phyloP scores from a whole-genome alignment of 306 rosid species.

The Sicyos baderoa region DNA sequence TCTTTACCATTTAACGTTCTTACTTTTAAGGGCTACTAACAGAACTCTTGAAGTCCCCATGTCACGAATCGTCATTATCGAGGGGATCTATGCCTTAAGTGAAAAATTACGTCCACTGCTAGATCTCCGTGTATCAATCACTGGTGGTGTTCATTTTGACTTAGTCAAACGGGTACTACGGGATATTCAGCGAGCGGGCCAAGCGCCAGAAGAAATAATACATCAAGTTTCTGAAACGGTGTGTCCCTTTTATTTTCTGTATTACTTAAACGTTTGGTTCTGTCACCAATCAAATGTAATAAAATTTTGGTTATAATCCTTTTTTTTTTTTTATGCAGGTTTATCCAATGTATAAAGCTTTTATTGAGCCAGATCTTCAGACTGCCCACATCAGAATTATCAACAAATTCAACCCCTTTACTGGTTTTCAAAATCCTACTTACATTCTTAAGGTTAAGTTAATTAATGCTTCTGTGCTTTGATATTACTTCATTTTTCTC shows the following conservation, averaged over 20 bases:
- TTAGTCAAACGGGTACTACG: constrained; percentile 95
- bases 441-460: constrained; percentile 70
- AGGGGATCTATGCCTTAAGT: constrained; percentile 94
- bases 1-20: constrained; percentile 12
- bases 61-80: constrained; percentile 74
- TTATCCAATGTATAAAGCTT: constrained; percentile 98
- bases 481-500: too few species aligned
- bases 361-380: constrained; percentile 96
- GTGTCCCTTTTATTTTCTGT: constrained; percentile 31
- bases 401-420: constrained; percentile 89
- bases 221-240: constrained; percentile 99
- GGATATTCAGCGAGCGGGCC: constrained; percentile 96
- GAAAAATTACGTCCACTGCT: constrained; percentile 76
- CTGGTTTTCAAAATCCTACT: constrained; percentile 91
- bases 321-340: too few species aligned
- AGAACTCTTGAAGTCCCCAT: constrained; percentile 85
- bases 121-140: constrained; percentile 92
- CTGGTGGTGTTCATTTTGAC: constrained; percentile 98
- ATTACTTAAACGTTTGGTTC: constrained; percentile 20
- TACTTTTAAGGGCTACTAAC: constrained; percentile 21
- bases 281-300: constrained; percentile 10
- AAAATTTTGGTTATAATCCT: too few species aligned
- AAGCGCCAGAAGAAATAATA: constrained; percentile 96
- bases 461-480: too few species aligned
- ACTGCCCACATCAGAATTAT: constrained; percentile 88